Percentiles rank a stretch among this genome's conserved stretches.
Evolutionary conservation across 192 early-diverging fungal species (phyloP).

Genomic region (Cetraspora pellucida): DNA sequence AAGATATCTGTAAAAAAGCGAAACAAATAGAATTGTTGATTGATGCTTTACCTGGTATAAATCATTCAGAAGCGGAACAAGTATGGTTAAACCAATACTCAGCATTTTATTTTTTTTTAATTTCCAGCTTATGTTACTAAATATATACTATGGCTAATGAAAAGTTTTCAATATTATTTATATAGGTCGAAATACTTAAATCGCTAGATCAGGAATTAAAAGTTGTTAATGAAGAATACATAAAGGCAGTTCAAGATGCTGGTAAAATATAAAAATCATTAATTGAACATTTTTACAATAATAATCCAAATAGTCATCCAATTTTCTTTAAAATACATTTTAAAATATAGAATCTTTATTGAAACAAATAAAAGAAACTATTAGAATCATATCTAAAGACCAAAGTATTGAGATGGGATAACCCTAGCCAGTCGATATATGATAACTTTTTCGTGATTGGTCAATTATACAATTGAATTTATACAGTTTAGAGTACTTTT

Average conservation of each 20-base stretch:
- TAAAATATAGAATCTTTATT: slow-evolving; percentile 35
- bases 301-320: background rate
- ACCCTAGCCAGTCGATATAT: too few relatives aligned
- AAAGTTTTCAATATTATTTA: background rate
- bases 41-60: slow-evolving; percentile 45
- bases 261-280: slow-evolving; percentile 31
- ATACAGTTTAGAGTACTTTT: too few relatives aligned
- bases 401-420: slow-evolving; percentile 28
- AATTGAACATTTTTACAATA: background rate
- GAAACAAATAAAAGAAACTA: slow-evolving; percentile 39
- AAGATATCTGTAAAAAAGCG: slow-evolving; percentile 45
- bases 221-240: slow-evolving; percentile 42
- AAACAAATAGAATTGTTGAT: slow-evolving; percentile 47
- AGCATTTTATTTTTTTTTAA: background rate
- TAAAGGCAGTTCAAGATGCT: slow-evolving; percentile 36
- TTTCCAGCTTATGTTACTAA: background rate
- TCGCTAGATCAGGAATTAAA: slow-evolving; percentile 42
- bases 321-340: slow-evolving; percentile 9
- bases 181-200: slow-evolving; percentile 36
- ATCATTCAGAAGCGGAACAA: slow-evolving; percentile 45
- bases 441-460: too few relatives aligned
- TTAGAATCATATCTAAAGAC: slow-evolving; percentile 41
- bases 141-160: background rate
- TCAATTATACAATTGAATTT: too few relatives aligned
- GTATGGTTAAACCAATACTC: background rate